A percentile compares a stretch with the other conserved stretches of the same genome.
phyloP scores from a whole-genome alignment of 2,329 filamentous ascomycete species.

The Sporothrix curviconia region DNA sequence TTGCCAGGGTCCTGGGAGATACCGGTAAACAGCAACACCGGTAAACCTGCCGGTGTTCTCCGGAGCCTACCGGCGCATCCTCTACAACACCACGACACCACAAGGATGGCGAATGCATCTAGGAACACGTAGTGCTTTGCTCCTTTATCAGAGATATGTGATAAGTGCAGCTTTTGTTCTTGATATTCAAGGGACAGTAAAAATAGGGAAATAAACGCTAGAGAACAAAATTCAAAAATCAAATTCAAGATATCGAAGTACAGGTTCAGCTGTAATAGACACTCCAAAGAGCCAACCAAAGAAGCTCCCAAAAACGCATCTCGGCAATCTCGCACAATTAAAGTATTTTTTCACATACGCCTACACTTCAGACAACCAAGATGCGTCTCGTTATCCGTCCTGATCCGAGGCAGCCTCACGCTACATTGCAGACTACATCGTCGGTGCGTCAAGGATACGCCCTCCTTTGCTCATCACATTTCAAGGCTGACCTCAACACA shows the following conservation, averaged over 20 bases:
- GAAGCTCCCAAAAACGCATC: not conserved
- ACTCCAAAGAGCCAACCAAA: not conserved
- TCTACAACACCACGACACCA: not conserved
- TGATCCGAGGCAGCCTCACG: slow-evolving; percentile 52
- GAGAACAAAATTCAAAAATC: too few relatives aligned
- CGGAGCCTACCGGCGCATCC: not conserved
- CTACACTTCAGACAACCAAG: slow-evolving; percentile 10
- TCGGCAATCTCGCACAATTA: not conserved
- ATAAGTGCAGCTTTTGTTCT: not conserved
- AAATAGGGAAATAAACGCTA: not conserved
- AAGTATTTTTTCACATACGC: too few relatives aligned
- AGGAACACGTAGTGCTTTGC: not conserved
- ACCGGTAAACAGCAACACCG: not conserved
- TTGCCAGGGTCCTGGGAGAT: not conserved
- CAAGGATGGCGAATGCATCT: not conserved
- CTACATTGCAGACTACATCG: slow-evolving; percentile 66
- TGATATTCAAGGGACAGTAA: not conserved
- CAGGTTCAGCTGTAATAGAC: not conserved
- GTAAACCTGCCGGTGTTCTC: not conserved
- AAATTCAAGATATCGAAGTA: not conserved
- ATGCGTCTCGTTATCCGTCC: slow-evolving; percentile 71
- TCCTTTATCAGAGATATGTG: not conserved
- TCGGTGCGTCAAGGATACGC: slow-evolving; percentile 29
- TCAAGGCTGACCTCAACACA: not conserved
- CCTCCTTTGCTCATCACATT: not conserved